Base-by-base conservation (phyloP, 768 basidiomycete species). In the Boletus sensibilis region DNA sequence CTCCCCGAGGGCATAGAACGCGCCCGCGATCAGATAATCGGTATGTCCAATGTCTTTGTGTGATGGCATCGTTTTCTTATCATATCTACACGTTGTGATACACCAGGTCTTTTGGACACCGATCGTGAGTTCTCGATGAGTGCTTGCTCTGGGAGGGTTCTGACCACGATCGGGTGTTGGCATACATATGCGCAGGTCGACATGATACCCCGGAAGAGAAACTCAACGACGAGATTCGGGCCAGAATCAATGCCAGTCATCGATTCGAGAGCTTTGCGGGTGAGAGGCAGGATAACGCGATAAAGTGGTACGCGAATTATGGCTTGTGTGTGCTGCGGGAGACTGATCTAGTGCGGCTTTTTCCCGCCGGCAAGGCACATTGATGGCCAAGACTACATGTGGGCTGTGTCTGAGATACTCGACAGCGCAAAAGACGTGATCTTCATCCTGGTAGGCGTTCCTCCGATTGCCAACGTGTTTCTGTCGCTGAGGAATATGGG, bases 371-470 rank as follows among this genome's bases (percentile, higher is more conserved):
- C 38, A 37, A 84, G 88, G 87, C 93, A 94, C 68, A 81, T 96
- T 45, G 95, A 96, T 64, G 96, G 96, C 0, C 92, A 97, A 55
- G 95, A 98, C 74, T 98, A 96, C 71, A 90, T 98, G 82, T 98
- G 89, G 82, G 95, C 96, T 0, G 69, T 97, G 35, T 92, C 92
- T 1, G 93, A 96, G 73, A 78, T 95, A 73, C 78, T 98, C n/a
- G 89, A 90, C 45, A 82, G 75, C 34, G 91, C 92, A 3, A 81
- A 80, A 55, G 90, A 96, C 66, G 83, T 74, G 31, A 97, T 98
- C 66, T 95, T 92, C 72, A 97, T 98, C 60, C 64, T 90, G 60
- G 94, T 88, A 53, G 7, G 78, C 62, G 37, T 38, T 20, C 38
- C 38, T 41, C 49, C 27, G 34, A 21, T 13, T 13, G 12, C n/a